Evolutionary conservation across 768 basidiomycete species (phyloP).

Genomic region (Panaeolus papilionaceus): DNA sequence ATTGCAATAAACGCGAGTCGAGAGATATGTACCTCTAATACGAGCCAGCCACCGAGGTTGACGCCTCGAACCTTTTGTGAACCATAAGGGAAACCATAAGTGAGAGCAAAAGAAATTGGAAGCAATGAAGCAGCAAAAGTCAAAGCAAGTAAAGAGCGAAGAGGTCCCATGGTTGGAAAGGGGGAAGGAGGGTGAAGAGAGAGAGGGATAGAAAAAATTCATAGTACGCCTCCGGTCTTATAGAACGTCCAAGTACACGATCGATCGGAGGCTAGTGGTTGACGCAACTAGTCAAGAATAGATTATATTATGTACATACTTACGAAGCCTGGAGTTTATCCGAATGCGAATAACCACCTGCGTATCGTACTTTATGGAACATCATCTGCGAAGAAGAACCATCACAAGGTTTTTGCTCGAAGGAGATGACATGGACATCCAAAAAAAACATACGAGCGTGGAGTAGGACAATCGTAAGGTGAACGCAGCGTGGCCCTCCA

Average conservation of each 20-base stretch:
- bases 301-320: conserved; percentile 11
- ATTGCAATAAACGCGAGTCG: background rate
- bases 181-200: conserved; percentile 1
- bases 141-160: conserved; percentile 22
- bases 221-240: conserved; percentile 16
- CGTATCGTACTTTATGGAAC: conserved; percentile 20
- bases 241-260: conserved; percentile 22
- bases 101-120: conserved; percentile 30
- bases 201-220: conserved; percentile 14
- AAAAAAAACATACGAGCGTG: background rate
- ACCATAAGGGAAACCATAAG: conserved; percentile 75
- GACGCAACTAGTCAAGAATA: conserved; percentile 26
- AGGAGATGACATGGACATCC: background rate
- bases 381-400: conserved; percentile 18
- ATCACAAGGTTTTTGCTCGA: conserved; percentile 1
- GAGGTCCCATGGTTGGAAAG: conserved; percentile 10
- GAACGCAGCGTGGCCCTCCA: background rate
- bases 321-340: conserved; percentile 12
- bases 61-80: conserved; percentile 80
- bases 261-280: conserved; percentile 30
- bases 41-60: conserved; percentile 73
- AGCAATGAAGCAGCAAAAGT: conserved; percentile 24
- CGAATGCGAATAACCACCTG: conserved; percentile 17
- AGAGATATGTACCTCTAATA: conserved; percentile 44
- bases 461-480: background rate